phyloP scores from a whole-genome alignment of 2,329 filamentous ascomycete species.

The Ceratocystis alfenasii region DNA sequence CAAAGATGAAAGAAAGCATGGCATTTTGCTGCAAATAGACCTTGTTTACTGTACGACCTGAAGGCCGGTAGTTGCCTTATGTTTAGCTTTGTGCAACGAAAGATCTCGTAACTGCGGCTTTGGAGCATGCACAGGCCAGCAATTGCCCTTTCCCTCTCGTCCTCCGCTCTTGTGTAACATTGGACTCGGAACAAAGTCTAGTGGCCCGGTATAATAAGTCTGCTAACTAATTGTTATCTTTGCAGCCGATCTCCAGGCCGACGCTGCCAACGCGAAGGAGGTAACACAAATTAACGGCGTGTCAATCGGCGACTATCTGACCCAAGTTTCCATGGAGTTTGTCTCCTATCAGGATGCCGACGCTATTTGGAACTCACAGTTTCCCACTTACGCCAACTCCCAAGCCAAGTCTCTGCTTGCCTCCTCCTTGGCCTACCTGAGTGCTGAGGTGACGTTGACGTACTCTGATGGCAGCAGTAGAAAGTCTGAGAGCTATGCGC shows the following conservation, averaged over 20 bases:
- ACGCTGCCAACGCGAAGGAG: slow-evolving; percentile 20
- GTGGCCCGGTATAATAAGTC: neutral
- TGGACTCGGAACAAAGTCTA: neutral
- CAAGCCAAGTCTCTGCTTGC: slow-evolving; percentile 25
- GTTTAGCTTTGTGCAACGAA: neutral
- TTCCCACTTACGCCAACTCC: slow-evolving; percentile 26
- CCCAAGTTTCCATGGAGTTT: slow-evolving; percentile 24
- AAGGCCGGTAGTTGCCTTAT: neutral
- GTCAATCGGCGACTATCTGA: slow-evolving; percentile 25
- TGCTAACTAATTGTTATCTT: neutral
- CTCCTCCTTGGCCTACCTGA: slow-evolving; percentile 27
- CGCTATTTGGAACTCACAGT: slow-evolving; percentile 32
- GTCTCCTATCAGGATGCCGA: slow-evolving; percentile 26
- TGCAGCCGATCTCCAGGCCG: slow-evolving; percentile 19
- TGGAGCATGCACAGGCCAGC: neutral
- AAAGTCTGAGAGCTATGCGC: slow-evolving; percentile 27
- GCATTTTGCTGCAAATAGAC: neutral
- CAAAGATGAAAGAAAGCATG: neutral
- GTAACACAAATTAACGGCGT: slow-evolving; percentile 27
- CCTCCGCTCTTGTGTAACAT: neutral
- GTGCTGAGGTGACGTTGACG: slow-evolving; percentile 30
- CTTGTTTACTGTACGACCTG: neutral
- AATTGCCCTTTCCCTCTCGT: neutral
- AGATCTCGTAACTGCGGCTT: neutral
- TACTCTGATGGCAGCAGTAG: slow-evolving; percentile 31